These are phyloP conservation scores for Alternaria brassicicola DNA, from an alignment of 2,329 filamentous ascomycete genomes.

Conservation along the genomic window DNA sequence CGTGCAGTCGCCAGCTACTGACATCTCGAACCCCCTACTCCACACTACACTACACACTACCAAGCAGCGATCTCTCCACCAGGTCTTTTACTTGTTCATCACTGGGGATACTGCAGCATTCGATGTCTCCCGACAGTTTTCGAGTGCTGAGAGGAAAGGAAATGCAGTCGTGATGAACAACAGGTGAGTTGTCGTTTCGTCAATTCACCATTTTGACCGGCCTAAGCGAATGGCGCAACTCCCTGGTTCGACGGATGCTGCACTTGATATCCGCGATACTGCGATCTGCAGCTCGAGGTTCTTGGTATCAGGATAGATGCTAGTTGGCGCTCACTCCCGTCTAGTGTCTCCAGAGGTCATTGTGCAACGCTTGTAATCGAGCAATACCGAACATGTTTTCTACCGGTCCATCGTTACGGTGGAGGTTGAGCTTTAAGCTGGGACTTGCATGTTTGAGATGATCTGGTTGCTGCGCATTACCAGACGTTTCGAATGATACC, in stretches of 20 bases:
- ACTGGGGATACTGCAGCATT: not conserved
- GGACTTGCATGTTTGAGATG: too few relatives aligned
- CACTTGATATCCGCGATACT: not conserved
- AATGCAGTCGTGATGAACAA: not conserved
- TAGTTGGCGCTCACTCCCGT: not conserved
- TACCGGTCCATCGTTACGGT: too few relatives aligned
- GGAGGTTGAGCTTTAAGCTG: too few relatives aligned
- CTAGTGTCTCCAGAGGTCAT: not conserved
- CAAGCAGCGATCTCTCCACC: not conserved
- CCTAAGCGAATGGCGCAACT: not conserved
- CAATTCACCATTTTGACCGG: not conserved
- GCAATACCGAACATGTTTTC: not conserved
- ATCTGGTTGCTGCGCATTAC: too few relatives aligned
- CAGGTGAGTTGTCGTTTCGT: not conserved
- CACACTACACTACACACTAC: not conserved
- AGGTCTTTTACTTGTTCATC: not conserved
- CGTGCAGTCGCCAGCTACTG: not conserved
- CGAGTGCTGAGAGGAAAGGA: not conserved
- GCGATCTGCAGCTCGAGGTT: not conserved
- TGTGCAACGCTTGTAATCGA: not conserved
- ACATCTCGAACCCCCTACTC: not conserved
- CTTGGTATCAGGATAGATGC: not conserved
- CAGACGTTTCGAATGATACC: too few relatives aligned
- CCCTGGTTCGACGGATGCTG: not conserved
- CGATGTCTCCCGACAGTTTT: not conserved